Evolutionary conservation across 306 rosid genomes (phyloP), one percentile per base, ranked within the genome.

Genomic region (Rosa chinensis): DNA sequence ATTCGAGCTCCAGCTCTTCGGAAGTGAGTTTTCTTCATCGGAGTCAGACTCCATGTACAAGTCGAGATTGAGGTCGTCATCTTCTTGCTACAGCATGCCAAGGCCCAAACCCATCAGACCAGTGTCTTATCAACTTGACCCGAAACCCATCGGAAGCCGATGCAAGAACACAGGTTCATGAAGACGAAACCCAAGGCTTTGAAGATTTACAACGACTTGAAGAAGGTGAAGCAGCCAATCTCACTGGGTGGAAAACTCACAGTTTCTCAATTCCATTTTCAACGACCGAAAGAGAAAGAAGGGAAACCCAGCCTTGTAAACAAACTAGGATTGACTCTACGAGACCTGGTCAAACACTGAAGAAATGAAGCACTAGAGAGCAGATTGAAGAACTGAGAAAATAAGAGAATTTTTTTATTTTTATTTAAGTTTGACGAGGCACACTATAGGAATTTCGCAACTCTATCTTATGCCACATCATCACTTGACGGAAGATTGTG

Each of bases 1-100:
- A 86, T 82, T 90, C 97, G 18, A 92, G 88, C 70, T 92, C 99
- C 10, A 91, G 91, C 48, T 94, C 98, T 66, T 94, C n/a, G 89
- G 82, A 20, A 91, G 96, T 11, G 91, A 92, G 1, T 92, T 89
- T 62, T 94, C 99, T 35, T 91, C 99, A 13, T 94, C 97, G 5
- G 98, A 94, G 79, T 89, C 98, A 4, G 99, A 92, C 6, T 91
- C 90, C 3, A 71, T 88, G 73, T 78, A 66, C 23, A 75, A 39
- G n/a, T 25, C 79, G 14, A 69, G 43, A 64, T 74, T 82, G 20
- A 35, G 70, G 58, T 63, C 85, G 4, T 75, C 76, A 0, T 75
- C 76, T n/a, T 81, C 81, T 8, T 71, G 72, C 61, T 68, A 83
- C 74, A 80, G 84, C 59, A 79, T 82, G 32, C 94, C 83, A 21